phyloP scores from a whole-genome alignment of 1,284 basidiomycete species.

The Sanghuangporus baumii region DNA sequence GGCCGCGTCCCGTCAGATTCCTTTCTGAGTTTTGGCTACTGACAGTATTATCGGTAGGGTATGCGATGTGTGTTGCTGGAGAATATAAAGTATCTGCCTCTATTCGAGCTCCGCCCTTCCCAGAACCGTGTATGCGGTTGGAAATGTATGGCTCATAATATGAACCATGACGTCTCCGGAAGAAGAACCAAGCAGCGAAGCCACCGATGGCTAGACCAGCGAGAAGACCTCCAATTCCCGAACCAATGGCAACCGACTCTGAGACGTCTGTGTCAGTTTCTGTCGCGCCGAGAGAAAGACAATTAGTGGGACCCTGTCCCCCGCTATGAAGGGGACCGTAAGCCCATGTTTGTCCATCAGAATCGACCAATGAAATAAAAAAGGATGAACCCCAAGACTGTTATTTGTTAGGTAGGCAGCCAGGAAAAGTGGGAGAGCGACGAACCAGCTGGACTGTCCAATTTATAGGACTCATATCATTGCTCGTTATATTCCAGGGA shows the following conservation, averaged over 20 bases:
- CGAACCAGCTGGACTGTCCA: slow-evolving; percentile 49
- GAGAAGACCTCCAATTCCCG: slow-evolving; percentile 38
- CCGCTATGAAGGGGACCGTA: slow-evolving; percentile 51
- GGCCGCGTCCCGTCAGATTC: neutral
- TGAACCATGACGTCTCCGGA: slow-evolving; percentile 1
- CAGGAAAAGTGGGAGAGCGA: neutral
- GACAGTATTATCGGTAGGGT: neutral
- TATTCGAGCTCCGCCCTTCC: neutral
- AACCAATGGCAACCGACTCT: slow-evolving; percentile 31
- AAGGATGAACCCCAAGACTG: slow-evolving; percentile 49
- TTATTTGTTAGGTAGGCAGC: neutral
- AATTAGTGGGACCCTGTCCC: slow-evolving; percentile 32
- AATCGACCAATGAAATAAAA: slow-evolving; percentile 50
- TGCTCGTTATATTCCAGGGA: slow-evolving; percentile 48
- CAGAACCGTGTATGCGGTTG: slow-evolving; percentile 1
- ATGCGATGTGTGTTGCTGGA: neutral
- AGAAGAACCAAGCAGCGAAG: slow-evolving; percentile 19
- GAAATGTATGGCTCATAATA: slow-evolving; percentile 9
- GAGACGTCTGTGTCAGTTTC: slow-evolving; percentile 17
- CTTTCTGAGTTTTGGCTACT: neutral
- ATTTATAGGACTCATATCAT: slow-evolving; percentile 37
- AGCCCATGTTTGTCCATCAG: slow-evolving; percentile 44
- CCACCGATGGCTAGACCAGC: slow-evolving; percentile 37
- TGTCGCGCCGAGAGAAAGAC: slow-evolving; percentile 30
- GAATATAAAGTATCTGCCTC: neutral